Evolutionary conservation across 2,329 filamentous ascomycete genomes (phyloP).

Genomic region (Ophiostoma tasmaniense): DNA sequence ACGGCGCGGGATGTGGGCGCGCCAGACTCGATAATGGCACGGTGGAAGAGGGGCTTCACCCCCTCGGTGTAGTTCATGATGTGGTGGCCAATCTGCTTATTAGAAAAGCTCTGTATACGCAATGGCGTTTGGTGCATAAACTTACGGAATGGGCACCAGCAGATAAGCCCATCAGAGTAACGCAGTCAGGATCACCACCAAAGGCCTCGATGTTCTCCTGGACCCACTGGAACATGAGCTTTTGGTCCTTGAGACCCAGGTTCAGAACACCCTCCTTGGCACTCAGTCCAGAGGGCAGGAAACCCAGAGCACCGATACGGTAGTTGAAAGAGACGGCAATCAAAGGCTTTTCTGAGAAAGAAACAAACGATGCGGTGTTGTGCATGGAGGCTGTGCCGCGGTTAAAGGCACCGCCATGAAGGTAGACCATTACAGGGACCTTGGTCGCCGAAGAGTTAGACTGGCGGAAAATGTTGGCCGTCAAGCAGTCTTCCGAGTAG

Average conservation of each 20-base stretch:
- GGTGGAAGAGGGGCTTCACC: conserved; percentile 28
- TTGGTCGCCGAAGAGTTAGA: background rate
- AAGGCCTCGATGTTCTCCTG: conserved; percentile 20
- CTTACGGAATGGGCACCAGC: conserved; percentile 14
- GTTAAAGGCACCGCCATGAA: conserved; percentile 8
- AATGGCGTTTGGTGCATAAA: too few relatives aligned
- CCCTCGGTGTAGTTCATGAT: conserved; percentile 36
- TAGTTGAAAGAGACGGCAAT: conserved; percentile 41
- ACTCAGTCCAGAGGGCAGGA: conserved; percentile 41
- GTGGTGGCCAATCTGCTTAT: conserved; percentile 45
- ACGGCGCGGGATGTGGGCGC: conserved; percentile 34
- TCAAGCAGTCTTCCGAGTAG: conserved; percentile 9
- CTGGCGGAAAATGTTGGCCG: conserved; percentile 3
- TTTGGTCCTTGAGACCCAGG: conserved; percentile 44
- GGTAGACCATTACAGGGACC: conserved; percentile 9
- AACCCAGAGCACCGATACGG: conserved; percentile 58
- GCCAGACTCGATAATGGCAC: conserved; percentile 34
- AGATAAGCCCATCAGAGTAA: conserved; percentile 21
- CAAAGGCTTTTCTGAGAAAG: conserved; percentile 20
- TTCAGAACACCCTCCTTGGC: conserved; percentile 45
- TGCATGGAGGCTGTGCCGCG: background rate
- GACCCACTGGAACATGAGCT: conserved; percentile 24
- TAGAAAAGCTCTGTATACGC: too few relatives aligned
- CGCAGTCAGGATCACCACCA: conserved; percentile 19
- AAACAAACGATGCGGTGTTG: conserved; percentile 46